Conservation (phyloP, 148 eudicot genomes). For the Spergularia bocconei region DNA sequence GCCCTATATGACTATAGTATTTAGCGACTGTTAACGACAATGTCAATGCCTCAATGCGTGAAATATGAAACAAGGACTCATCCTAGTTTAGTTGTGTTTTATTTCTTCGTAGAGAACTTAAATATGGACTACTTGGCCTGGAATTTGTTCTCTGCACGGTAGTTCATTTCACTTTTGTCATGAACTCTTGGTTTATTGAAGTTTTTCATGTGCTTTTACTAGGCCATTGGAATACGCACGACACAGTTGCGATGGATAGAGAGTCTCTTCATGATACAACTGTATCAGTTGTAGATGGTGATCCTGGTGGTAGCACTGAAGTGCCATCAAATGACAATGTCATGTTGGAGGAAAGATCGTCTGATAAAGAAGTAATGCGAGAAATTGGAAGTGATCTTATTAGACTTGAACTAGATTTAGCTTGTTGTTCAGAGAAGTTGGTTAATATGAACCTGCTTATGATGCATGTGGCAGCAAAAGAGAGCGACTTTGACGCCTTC, state of each 20-base stretch:
- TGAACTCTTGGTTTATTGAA: not conserved
- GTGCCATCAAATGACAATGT: slow-evolving; percentile 32
- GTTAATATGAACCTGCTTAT: slow-evolving; percentile 70
- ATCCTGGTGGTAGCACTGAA: slow-evolving; percentile 43
- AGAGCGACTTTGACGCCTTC: slow-evolving; percentile 76
- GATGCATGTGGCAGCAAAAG: slow-evolving; percentile 78
- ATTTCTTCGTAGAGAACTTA: too few relatives aligned
- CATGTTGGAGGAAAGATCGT: slow-evolving; percentile 34
- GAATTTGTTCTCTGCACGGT: not conserved
- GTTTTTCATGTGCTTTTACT: slow-evolving; percentile 9
- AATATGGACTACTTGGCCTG: too few relatives aligned
- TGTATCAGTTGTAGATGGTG: slow-evolving; percentile 37
- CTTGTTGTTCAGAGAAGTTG: slow-evolving; percentile 72
- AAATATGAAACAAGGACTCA: too few relatives aligned
- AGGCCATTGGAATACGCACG: slow-evolving; percentile 5
- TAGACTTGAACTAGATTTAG: slow-evolving; percentile 63
- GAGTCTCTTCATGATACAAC: slow-evolving; percentile 32
- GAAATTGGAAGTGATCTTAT: slow-evolving; percentile 43
- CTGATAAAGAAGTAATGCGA: slow-evolving; percentile 40
- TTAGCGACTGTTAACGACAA: too few relatives aligned
- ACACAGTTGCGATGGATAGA: slow-evolving; percentile 40
- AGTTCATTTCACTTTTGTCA: not conserved
- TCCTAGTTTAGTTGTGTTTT: too few relatives aligned
- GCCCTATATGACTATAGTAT: too few relatives aligned
- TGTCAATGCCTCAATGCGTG: too few relatives aligned